Base-by-base conservation (phyloP, 2,329 filamentous ascomycete genomes). In the Zymoseptoria pseudotritici region DNA sequence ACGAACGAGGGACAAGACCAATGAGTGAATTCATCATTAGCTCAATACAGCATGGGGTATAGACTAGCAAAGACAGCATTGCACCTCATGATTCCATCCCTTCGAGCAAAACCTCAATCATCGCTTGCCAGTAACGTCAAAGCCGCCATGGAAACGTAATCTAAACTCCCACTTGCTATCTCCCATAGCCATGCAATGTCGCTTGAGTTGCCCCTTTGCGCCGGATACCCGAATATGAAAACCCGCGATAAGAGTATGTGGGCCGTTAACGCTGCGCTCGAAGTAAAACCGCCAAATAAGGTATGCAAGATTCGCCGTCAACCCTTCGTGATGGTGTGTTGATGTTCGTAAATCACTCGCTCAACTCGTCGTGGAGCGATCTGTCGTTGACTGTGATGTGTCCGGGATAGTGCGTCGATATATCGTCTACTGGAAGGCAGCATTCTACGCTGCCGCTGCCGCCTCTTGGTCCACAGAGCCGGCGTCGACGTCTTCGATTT, bases 401-500 rank as follows among this genome's bases (percentile, higher is more conserved):
- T 13, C 13, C 7, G 13, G 13, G 13, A 46, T 17, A 46, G 36
- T 46, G 13, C 17, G 36, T 46, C 36, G 36, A 46, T 46, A 17
- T 46, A 46, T 50, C 36, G 50, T 5, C 17, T 57, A 31, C 22
- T 57, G 46, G 22, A 56, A 56, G 29, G 22, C 53, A 36, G 21
- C 55, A 50, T 54, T 36, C 56, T 58, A 58, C 13, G 57, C 57
- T 22, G 57, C 57, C n/a, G 59, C 61, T 31, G 61, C 61, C 17
- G 21, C 57, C 22, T 54, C 57, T 51, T 54, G 51, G 22, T 61
- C 65, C 22, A 56, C 59, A 56, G 58, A 52, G 24, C 57, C 53
- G 22, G 57, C 62, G 21, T 73, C 72, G 20, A 71, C 63, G 52
- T 74, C 72, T 56, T 68, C 67, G 22, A 70, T 73, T 56, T 74